Evolutionary conservation across 1,284 basidiomycete genomes (phyloP).

Genomic region (Rhodotorula sp.): DNA sequence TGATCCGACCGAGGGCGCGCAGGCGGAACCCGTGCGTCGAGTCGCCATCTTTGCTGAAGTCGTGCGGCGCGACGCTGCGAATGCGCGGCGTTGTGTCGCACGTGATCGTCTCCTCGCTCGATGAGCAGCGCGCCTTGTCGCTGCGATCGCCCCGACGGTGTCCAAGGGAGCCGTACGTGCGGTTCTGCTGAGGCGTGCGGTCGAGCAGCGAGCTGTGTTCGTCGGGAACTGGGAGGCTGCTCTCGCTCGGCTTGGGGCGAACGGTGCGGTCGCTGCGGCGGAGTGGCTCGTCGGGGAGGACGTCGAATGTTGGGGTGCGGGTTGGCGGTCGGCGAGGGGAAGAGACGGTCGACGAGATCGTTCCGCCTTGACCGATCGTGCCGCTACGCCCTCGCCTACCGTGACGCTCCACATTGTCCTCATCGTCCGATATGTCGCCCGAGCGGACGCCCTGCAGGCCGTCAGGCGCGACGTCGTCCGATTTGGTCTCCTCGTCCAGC

Average conservation of each 20-base stretch:
- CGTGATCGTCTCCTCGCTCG: constrained; percentile 32
- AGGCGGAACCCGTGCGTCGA: constrained; percentile 45
- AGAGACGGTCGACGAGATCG: constrained; percentile 12
- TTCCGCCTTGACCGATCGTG: constrained; percentile 16
- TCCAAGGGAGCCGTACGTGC: constrained; percentile 15
- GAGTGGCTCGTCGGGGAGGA: constrained; percentile 29
- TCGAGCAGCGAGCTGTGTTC: constrained; percentile 24
- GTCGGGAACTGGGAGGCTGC: constrained; percentile 1
- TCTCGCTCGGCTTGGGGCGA: background rate
- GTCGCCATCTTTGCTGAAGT: constrained; percentile 23
- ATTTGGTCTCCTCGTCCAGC: constrained; percentile 38
- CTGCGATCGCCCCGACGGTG: background rate
- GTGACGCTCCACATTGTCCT: constrained; percentile 41
- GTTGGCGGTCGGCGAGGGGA: constrained; percentile 16
- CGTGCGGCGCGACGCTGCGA: constrained; percentile 15
- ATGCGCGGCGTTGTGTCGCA: background rate
- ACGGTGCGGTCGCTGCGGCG: constrained; percentile 11
- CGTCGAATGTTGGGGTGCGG: constrained; percentile 1
- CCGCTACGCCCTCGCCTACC: constrained; percentile 23
- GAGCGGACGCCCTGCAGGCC: constrained; percentile 51
- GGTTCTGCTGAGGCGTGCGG: background rate
- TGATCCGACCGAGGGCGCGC: constrained; percentile 55
- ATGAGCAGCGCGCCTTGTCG: constrained; percentile 18
- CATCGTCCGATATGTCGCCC: constrained; percentile 51
- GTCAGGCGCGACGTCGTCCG: constrained; percentile 30